Base-by-base conservation (phyloP, 202 grass and related monocot genomes). In the Brachypodium distachyon region DNA sequence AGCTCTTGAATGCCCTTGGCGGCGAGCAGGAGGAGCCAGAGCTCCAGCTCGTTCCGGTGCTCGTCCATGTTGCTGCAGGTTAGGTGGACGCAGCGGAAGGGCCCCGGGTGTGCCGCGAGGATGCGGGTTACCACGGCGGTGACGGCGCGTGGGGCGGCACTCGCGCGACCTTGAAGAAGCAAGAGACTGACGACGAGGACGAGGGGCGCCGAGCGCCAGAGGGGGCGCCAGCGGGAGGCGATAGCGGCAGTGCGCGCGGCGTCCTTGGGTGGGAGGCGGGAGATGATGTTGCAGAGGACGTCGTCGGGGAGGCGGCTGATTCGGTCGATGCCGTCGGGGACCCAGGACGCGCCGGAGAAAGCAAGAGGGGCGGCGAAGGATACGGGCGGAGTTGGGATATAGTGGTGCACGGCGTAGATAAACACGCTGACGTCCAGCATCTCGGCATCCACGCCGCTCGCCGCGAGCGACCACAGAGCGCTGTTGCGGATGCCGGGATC, bases 281-380 rank as follows among this genome's bases (percentile, higher is more conserved):
- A 61, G 72, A 85, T 19, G 64, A 89, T 68, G 64, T 72, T 19
- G 22, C 70, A 61, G 42, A 85, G 87, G 33, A 82, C 18, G 2
- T 25, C 48, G 32, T 65, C 36, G 2, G 72, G 87, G 55, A 89
- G 82, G 25, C 5, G 0, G 55, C 72, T 61, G 55, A 61, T 76
- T 23, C 40, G 55, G 72, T 76, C 39, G 16, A 47, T 17, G 39
- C 39, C 25, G 14, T 74, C 72, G 2, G 38, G 61, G 52, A n/a
- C n/a, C n/a, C n/a, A n/a, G n/a, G n/a, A n/a, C n/a, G n/a, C n/a
- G n/a, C n/a, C n/a, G n/a, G n/a, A n/a, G n/a, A n/a, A n/a, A n/a
- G n/a, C n/a, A n/a, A n/a, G n/a, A n/a, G n/a, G n/a, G n/a, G n/a
- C n/a, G n/a, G n/a, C n/a, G n/a, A n/a, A n/a, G n/a, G n/a, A n/a